Percentiles rank a stretch among this genome's conserved stretches.
These are phyloP conservation scores for Isabelozyma pseudorhagii DNA, from an alignment of 805 yeast genomes.

Conservation along the genomic window DNA sequence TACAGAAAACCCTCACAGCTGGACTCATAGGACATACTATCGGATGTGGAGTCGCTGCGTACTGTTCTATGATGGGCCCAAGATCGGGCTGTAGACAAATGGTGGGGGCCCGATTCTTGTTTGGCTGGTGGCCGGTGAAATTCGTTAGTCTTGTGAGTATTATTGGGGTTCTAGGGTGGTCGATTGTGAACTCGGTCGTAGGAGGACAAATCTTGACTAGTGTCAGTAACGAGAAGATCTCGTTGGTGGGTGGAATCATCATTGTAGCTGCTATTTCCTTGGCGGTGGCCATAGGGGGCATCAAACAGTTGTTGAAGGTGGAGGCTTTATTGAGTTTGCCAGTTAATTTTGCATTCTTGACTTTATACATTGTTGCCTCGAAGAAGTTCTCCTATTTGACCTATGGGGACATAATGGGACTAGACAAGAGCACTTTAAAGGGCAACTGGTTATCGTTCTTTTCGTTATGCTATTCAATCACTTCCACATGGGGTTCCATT, in stretches of 20 bases:
- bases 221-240: constrained; percentile 61
- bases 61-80: constrained; percentile 86
- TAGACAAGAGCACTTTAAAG: constrained; percentile 41
- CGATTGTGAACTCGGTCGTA: constrained; percentile 83
- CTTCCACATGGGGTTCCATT: constrained; percentile 87
- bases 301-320: constrained; percentile 62
- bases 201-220: constrained; percentile 81
- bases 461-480: constrained; percentile 69
- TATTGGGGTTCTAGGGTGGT: constrained; percentile 86
- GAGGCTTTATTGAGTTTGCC: constrained; percentile 70
- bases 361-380: constrained; percentile 63
- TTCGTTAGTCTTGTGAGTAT: constrained; percentile 69
- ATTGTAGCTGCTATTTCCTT: constrained; percentile 65
- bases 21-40: constrained; percentile 63
- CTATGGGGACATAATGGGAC: constrained; percentile 20
- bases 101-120: constrained; percentile 75
- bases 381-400: constrained; percentile 39
- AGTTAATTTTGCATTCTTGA: constrained; percentile 60
- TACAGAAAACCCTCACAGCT: constrained; percentile 56
- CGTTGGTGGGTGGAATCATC: constrained; percentile 70
- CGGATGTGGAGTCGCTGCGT: constrained; percentile 78
- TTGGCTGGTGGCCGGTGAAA: constrained; percentile 85
- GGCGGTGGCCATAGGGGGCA: constrained; percentile 73
- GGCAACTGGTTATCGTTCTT: constrained; percentile 77
- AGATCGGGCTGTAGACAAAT: constrained; percentile 86